A percentile compares a stretch with the other conserved stretches of the same genome.
Conservation (phyloP, 306 rosid genomes). For the Corylus americana region DNA sequence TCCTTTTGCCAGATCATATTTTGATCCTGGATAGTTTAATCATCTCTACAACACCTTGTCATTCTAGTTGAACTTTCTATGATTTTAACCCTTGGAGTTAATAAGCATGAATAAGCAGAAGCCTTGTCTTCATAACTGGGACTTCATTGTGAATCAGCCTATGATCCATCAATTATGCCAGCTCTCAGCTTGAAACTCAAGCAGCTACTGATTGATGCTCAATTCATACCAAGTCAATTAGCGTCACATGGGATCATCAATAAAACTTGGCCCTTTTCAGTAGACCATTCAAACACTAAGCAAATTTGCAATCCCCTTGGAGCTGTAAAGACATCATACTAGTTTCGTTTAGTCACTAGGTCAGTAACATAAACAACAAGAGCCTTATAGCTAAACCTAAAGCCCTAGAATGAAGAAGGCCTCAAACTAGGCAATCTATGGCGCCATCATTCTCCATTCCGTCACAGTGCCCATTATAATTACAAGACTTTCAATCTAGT, state of each 20-base stretch:
- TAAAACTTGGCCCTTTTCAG: background rate
- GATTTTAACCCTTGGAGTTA: background rate
- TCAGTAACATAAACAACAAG: background rate
- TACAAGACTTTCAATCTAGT: background rate
- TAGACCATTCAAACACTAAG: background rate
- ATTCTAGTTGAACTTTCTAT: background rate
- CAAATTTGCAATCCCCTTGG: background rate
- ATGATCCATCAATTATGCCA: background rate
- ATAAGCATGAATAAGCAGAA: background rate
- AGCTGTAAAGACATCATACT: background rate
- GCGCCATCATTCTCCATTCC: background rate
- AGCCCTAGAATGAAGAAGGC: background rate
- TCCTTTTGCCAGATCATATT: background rate
- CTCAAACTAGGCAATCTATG: background rate
- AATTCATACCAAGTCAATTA: background rate
- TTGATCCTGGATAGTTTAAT: background rate
- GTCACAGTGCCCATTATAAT: background rate
- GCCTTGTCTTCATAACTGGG: background rate
- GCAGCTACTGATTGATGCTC: background rate
- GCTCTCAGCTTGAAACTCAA: background rate
- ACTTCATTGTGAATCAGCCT: background rate
- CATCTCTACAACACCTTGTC: background rate
- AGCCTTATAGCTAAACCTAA: background rate
- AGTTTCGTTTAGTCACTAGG: background rate
- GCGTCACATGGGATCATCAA: background rate